Percentiles rank a stretch among this genome's conserved stretches.
These are phyloP conservation scores for Xylaria curta DNA, from an alignment of 495 filamentous ascomycete species.

Conservation along the genomic window DNA sequence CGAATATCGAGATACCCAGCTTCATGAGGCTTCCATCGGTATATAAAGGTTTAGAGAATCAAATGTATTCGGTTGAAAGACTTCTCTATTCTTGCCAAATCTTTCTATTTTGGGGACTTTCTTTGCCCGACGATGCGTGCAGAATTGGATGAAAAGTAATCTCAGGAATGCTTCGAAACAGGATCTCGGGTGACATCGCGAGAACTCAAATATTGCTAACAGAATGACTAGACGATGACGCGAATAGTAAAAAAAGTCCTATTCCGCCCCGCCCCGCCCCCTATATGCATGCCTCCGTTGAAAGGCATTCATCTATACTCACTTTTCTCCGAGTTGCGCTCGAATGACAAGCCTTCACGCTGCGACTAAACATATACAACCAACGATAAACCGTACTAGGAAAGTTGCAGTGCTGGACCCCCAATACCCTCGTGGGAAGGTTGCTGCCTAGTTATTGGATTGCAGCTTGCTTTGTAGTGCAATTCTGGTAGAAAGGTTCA, in stretches of 20 bases:
- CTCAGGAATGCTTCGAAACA: background rate
- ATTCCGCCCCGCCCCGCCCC: conserved; percentile 9
- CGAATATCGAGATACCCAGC: conserved; percentile 24
- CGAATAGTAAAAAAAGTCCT: conserved; percentile 16
- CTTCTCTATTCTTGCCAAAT: background rate
- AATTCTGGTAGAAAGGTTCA: too few species aligned
- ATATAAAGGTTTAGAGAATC: conserved; percentile 11
- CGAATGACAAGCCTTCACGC: too few species aligned
- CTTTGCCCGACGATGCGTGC: background rate
- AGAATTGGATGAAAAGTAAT: background rate
- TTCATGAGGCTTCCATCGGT: conserved; percentile 14
- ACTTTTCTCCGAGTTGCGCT: background rate
- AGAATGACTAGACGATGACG: background rate
- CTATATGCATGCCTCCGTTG: background rate
- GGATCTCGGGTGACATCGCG: background rate
- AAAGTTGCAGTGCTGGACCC: background rate
- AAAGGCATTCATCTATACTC: background rate
- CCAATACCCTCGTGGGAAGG: too few species aligned
- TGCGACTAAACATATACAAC: background rate
- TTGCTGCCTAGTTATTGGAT: background rate
- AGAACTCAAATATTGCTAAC: background rate
- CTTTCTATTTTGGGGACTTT: background rate
- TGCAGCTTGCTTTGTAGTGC: background rate
- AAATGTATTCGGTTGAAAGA: background rate
- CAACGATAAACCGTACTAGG: background rate